Evolutionary conservation across 2,329 filamentous ascomycete species (phyloP).

Genomic region (Rutstroemia sp.): DNA sequence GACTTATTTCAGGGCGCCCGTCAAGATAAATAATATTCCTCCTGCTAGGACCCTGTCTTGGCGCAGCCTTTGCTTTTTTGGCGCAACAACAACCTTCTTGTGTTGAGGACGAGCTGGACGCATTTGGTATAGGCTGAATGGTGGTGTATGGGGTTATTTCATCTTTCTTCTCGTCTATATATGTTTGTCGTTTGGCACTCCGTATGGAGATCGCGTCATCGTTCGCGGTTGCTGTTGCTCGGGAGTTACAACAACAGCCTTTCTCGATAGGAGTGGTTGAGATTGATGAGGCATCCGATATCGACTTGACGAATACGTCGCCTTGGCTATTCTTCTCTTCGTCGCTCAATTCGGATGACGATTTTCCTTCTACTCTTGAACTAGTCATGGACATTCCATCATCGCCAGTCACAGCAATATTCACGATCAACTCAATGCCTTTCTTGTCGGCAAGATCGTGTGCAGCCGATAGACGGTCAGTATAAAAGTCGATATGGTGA

Average conservation of each 20-base stretch:
- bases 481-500: constrained; percentile 49
- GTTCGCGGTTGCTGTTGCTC: neutral
- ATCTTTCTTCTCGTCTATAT: constrained; percentile 1
- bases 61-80: neutral
- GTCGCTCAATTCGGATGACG: neutral
- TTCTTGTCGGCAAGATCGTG: constrained; percentile 35
- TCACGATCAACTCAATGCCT: constrained; percentile 43
- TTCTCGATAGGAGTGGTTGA: constrained; percentile 1
- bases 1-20: constrained; percentile 41
- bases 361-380: neutral
- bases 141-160: neutral
- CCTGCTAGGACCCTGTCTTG: neutral
- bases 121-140: neutral
- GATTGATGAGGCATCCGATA: constrained; percentile 6
- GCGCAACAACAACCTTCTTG: constrained; percentile 5
- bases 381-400: constrained; percentile 3
- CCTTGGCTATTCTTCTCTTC: neutral
- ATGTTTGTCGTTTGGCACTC: constrained; percentile 4
- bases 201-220: neutral
- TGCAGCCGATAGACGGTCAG: constrained; percentile 40
- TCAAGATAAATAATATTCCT: constrained; percentile 29
- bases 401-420: constrained; percentile 44
- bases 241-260: constrained; percentile 7
- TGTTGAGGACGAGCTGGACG: neutral
- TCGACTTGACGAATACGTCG: constrained; percentile 4